Base-by-base conservation (phyloP, 1,284 basidiomycete species). In the Schizophyllum amplum region DNA sequence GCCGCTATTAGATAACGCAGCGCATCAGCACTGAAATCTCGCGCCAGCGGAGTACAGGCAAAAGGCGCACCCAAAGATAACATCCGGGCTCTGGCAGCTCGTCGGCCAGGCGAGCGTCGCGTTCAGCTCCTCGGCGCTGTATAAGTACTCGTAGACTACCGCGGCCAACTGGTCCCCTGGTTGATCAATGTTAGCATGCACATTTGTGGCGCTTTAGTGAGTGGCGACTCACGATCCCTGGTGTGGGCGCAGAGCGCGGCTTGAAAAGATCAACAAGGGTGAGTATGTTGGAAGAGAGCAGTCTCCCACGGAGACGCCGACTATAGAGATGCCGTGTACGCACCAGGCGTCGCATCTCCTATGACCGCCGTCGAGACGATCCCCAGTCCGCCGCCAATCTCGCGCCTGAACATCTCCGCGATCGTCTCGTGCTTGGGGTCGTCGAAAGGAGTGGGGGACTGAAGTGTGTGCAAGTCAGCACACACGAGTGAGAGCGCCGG, bases 381-480 rank as follows among this genome's bases (percentile, higher is more conserved):
- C 42, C 73, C 74, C 53, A 75, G 60, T 1, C 72, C 68, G 15
- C 74, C 74, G 56, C 71, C 69, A 47, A 64, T 68, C 24, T 64
- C 61, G 13, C 73, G 63, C 20, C 70, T 68, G 69, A 75, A 75
- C 21, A 75, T 61, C 58, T 75, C 72, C 15, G 71, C 73, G 42
- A 75, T 71, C n/a, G 73, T 74, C 61, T 75, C 74, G n/a, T 74
- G 59, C 56, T 75, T 75, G 5, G 74, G 71, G 55, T 75, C 73
- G 55, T 74, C 73, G 55, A 73, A 68, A 7, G 69, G 67, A 54
- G 71, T 69, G 24, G 65, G 59, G 42, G 73, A 75, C 74, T 75
- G n/a, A n/a, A n/a, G n/a, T n/a, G 53, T 47, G 20, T 9, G 50
- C 17, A 62, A 52, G 7, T 24, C 20, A 49, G 50, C 46, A 46